Base-by-base conservation (phyloP, 768 basidiomycete species). In the Leucosporidium yakuticum region DNA sequence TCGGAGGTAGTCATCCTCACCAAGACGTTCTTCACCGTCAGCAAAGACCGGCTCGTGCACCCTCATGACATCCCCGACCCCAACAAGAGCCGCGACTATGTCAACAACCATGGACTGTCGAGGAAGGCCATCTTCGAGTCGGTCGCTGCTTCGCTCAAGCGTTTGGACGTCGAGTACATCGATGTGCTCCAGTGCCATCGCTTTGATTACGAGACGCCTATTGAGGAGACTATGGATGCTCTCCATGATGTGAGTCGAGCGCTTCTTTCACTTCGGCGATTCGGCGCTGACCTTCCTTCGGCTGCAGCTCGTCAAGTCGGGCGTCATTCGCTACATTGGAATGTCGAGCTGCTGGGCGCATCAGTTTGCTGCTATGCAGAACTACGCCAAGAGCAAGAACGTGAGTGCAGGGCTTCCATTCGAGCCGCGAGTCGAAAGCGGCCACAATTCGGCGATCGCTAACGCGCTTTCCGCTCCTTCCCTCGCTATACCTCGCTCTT, bases 1-100 rank as follows among this genome's bases (percentile, higher is more conserved):
- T 85, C 86, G 20, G 84, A 87, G 71, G 85, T 90, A 53, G 88
- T 91, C 20, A 83, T 90, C 20, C 83, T 90, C 82, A 88, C 88
- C 65, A 89, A 90, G 79, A 85, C 84, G 4, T 75, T 65, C 54
- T 69, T 60, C 58, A 29, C 60, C 27, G 51, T 60, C 49, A 59
- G 27, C 29, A 25, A 62, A 21, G 48, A 51, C 60, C 23, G 61
- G 48, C 6, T 50, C 9, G 20, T 4, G 29, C 56, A 25, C 20
- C 32, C 27, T 2, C 21, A 21, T 12, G 25, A 62, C 44, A 54
- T 54, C 27, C 27, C 34, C 3, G 68, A 67, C 51, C 47, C 36
- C 11, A 25, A 72, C 51, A 49, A 36, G 12, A 27, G 25, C 50
- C 19, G 31, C 29, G 84, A 85, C 12, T 85, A 84, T 60, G 80